These are phyloP conservation scores for Penicillium sp. DNA, from an alignment of 2,329 filamentous ascomycete species.

Conservation along the genomic window DNA sequence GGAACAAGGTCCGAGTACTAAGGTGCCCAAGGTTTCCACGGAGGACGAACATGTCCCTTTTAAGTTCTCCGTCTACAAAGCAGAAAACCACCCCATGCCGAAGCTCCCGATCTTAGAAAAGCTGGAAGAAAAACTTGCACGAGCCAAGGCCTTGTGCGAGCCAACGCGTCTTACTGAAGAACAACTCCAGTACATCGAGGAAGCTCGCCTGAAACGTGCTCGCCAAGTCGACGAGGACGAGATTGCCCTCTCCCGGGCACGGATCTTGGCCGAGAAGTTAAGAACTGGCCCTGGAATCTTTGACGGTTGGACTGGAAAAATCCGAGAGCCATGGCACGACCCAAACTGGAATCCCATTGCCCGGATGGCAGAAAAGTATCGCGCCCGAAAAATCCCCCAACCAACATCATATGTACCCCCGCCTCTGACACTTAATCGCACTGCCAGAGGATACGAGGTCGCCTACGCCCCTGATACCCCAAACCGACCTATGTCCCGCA, in stretches of 20 bases:
- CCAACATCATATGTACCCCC: background rate
- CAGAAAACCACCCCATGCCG: slow-evolving; percentile 26
- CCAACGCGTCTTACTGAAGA: slow-evolving; percentile 24
- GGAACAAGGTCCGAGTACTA: slow-evolving; percentile 20
- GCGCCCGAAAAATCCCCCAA: background rate
- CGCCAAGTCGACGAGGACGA: slow-evolving; percentile 44
- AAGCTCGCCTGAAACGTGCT: slow-evolving; percentile 18
- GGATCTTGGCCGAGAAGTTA: slow-evolving; percentile 43
- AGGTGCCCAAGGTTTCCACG: slow-evolving; percentile 28
- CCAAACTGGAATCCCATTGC: slow-evolving; percentile 2
- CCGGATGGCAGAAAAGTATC: slow-evolving; percentile 5
- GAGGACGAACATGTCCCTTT: slow-evolving; percentile 15
- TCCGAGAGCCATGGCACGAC: slow-evolving; percentile 29
- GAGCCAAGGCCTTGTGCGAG: slow-evolving; percentile 29
- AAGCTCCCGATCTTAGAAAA: slow-evolving; percentile 39
- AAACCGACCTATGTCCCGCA: slow-evolving; percentile 43
- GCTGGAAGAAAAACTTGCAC: slow-evolving; percentile 13
- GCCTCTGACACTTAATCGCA: background rate
- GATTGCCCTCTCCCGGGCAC: slow-evolving; percentile 42
- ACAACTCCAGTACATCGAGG: slow-evolving; percentile 16
- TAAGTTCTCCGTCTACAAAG: slow-evolving; percentile 18
- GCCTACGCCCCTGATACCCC: slow-evolving; percentile 41
- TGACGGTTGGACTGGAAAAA: slow-evolving; percentile 22
- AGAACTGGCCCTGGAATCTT: slow-evolving; percentile 38
- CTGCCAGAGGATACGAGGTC: slow-evolving; percentile 38